These are phyloP conservation scores for Boletus vinaceobasis DNA, from an alignment of 768 basidiomycete genomes.

Conservation along the genomic window DNA sequence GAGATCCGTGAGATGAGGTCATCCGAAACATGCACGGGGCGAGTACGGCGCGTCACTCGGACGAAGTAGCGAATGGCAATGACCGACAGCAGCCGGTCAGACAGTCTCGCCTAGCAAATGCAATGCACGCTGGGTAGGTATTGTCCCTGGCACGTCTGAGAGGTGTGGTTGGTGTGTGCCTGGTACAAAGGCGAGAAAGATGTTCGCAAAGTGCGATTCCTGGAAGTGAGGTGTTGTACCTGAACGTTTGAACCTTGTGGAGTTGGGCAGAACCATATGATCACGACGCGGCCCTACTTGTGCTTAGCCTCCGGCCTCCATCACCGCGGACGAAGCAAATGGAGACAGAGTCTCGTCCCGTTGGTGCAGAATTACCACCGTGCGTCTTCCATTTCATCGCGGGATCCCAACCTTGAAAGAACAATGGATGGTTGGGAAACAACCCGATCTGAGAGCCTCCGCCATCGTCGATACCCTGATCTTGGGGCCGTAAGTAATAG, in stretches of 20 bases:
- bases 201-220: neutral
- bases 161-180: neutral
- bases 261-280: neutral
- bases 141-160: neutral
- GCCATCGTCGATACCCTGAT: neutral
- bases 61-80: neutral
- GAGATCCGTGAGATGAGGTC: conserved; percentile 6
- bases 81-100: neutral
- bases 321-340: conserved; percentile 20
- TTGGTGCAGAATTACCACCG: neutral
- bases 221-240: neutral
- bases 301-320: neutral
- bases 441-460: conserved; percentile 2
- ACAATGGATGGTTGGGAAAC: conserved; percentile 4
- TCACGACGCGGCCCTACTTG: neutral
- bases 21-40: conserved; percentile 10
- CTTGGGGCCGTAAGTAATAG: conserved; percentile 1
- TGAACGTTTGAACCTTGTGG: neutral
- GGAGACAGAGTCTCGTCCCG: neutral
- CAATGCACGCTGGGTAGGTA: neutral
- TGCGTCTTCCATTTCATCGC: conserved; percentile 18
- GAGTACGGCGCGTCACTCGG: conserved; percentile 1
- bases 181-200: neutral
- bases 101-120: neutral
- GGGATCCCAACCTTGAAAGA: conserved; percentile 6